Evolutionary conservation across 495 filamentous ascomycete genomes (phyloP).

Genomic region (Penicillium angulare): DNA sequence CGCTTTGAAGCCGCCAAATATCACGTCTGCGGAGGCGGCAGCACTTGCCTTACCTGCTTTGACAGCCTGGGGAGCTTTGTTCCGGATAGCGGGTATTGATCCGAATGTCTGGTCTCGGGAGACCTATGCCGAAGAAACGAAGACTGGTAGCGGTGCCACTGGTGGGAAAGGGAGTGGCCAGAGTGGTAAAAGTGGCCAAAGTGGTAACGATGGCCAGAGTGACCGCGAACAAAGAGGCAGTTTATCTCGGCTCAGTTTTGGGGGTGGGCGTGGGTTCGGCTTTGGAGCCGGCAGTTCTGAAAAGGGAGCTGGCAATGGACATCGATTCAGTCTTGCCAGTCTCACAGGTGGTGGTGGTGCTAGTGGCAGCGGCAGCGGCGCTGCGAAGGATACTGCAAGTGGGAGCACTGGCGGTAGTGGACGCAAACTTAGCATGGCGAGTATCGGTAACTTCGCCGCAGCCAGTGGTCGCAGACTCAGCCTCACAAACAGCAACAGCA

Average conservation of each 20-base stretch:
- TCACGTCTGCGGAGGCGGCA: conserved; percentile 49
- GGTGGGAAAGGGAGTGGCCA: neutral
- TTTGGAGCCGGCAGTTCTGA: neutral
- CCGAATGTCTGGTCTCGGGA: conserved; percentile 12
- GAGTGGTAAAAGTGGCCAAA: neutral
- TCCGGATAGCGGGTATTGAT: conserved; percentile 45
- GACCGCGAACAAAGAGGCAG: neutral
- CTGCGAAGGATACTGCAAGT: neutral
- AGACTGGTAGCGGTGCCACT: neutral
- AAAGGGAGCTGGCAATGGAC: neutral
- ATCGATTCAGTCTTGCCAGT: neutral
- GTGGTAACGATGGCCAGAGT: neutral
- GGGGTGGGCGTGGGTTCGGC: neutral
- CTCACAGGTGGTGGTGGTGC: neutral
- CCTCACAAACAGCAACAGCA: neutral
- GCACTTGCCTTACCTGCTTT: conserved; percentile 52
- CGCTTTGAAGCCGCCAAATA: conserved; percentile 44
- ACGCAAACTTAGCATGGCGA: conserved; percentile 1
- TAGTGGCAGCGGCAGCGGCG: conserved; percentile 1
- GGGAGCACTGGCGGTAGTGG: neutral
- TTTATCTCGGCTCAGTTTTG: neutral
- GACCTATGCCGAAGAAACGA: neutral
- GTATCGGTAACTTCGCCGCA: neutral
- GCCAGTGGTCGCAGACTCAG: neutral
- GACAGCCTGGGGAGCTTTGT: conserved; percentile 61